Conservation (phyloP, 169 alveolate genomes). For the Plasmodium gonderi region DNA sequence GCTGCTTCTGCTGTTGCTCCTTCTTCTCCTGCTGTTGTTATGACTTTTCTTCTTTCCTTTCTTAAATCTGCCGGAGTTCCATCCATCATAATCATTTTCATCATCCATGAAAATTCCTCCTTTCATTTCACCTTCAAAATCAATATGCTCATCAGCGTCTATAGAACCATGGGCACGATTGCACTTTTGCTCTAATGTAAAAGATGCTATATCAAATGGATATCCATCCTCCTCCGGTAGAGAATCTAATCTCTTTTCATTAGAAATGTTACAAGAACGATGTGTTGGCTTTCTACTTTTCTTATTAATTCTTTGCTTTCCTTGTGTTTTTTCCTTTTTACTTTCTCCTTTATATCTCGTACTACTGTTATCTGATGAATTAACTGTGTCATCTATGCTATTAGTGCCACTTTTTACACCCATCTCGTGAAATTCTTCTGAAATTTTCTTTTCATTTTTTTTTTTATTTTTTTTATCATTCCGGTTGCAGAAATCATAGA, state of each 20-base stretch:
- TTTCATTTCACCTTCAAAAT: background rate
- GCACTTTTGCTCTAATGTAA: background rate
- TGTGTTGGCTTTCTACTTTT: background rate
- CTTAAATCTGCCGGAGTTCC: background rate
- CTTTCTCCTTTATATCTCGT: background rate
- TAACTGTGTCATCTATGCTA: background rate
- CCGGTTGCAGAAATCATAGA: slow-evolving; percentile 3
- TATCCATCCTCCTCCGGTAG: background rate
- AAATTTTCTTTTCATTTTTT: background rate
- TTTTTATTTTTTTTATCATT: slow-evolving; percentile 15
- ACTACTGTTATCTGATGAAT: background rate
- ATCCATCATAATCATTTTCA: background rate
- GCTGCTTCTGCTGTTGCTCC: background rate
- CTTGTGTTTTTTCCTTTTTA: no score
- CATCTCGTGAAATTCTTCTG: background rate
- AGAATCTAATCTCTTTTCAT: background rate
- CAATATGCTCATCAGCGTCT: background rate
- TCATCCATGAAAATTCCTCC: background rate
- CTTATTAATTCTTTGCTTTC: background rate
- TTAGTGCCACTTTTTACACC: background rate
- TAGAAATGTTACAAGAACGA: background rate
- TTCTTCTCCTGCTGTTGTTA: no score
- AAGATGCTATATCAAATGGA: background rate
- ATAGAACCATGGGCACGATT: background rate
- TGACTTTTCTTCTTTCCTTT: background rate